Evolutionary conservation across 2,329 filamentous ascomycete genomes (phyloP).

Genomic region (Botryotinia narcissicola): DNA sequence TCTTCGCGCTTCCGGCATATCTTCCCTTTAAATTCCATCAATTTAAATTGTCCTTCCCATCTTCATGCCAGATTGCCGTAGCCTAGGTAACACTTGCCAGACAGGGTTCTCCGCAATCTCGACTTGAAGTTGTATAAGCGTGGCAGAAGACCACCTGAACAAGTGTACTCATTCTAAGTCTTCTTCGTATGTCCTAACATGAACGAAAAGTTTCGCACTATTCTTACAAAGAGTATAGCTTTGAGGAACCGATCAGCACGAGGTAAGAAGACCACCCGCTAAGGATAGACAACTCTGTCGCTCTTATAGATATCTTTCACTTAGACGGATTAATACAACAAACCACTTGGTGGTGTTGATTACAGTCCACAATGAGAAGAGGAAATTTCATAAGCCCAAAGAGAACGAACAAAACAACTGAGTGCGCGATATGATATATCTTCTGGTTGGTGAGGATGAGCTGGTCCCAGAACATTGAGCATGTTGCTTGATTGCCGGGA

Average conservation of each 20-base stretch:
- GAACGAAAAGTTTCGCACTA: background rate
- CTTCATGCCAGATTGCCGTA: too few species aligned
- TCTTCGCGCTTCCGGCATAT: background rate
- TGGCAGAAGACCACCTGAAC: background rate
- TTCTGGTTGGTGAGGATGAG: too few species aligned
- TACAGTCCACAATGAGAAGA: background rate
- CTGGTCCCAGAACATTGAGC: background rate
- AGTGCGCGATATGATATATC: background rate
- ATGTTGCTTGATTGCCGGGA: background rate
- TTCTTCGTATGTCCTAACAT: background rate
- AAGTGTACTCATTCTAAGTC: background rate
- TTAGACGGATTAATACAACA: background rate
- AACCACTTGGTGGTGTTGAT: background rate
- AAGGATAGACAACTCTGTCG: background rate
- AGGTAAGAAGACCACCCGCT: background rate
- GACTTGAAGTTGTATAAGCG: background rate
- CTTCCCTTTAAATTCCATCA: background rate
- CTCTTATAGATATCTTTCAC: background rate
- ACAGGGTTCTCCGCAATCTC: background rate
- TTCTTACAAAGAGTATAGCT: too few species aligned
- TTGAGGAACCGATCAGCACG: background rate
- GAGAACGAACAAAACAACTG: accelerated
- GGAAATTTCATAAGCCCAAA: background rate
- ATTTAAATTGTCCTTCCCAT: too few species aligned
- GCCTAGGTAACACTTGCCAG: background rate